These are phyloP conservation scores for Phyllosticta citriasiana DNA, from an alignment of 2,329 filamentous ascomycete genomes.

Conservation along the genomic window DNA sequence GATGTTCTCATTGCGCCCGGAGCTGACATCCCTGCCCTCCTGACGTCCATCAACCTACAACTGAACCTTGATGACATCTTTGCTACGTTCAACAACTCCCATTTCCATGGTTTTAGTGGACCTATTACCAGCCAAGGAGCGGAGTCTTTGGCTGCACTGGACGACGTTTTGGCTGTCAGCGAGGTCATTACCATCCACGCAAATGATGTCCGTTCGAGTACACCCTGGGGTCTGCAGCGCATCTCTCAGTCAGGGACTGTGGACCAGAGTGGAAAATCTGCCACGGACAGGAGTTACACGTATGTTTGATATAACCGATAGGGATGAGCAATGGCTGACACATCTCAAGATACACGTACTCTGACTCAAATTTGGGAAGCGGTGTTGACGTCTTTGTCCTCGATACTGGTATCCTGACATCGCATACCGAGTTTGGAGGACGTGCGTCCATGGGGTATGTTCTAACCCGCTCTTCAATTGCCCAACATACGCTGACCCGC, in stretches of 20 bases:
- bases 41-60: neutral
- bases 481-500: too few species aligned
- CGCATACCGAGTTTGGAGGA: slow-evolving; percentile 36
- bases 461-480: slow-evolving; percentile 12
- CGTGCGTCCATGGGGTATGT: slow-evolving; percentile 17
- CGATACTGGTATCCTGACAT: slow-evolving; percentile 52
- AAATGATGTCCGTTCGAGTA: neutral
- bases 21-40: neutral
- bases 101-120: slow-evolving; percentile 5
- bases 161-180: neutral
- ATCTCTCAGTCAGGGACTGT: slow-evolving; percentile 16
- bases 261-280: neutral
- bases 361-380: slow-evolving; percentile 6
- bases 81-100: neutral
- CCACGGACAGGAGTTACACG: neutral
- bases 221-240: slow-evolving; percentile 21
- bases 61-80: neutral
- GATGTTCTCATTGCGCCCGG: neutral
- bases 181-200: neutral
- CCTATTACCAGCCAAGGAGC: neutral
- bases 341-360: slow-evolving; percentile 1
- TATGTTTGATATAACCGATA: neutral
- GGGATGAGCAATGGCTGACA: neutral
- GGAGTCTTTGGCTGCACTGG: neutral
- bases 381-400: slow-evolving; percentile 49